phyloP scores from a whole-genome alignment of 352 stramenopile genomes.

The Globisporangium iwayamae region DNA sequence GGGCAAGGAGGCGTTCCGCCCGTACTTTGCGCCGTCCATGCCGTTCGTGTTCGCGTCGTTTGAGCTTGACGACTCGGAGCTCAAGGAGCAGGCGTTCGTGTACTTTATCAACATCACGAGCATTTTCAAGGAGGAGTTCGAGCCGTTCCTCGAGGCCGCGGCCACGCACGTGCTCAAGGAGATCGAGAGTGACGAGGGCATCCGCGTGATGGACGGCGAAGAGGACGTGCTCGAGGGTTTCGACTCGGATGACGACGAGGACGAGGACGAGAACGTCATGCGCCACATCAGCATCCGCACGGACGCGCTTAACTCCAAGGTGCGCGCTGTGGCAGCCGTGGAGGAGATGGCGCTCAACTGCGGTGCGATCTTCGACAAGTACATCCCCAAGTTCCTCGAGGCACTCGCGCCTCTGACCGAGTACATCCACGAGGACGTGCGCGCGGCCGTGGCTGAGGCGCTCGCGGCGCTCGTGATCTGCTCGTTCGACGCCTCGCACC shows the following conservation, averaged over 20 bases:
- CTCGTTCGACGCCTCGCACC: constrained; percentile 81
- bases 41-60: constrained; percentile 93
- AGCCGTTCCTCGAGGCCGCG: constrained; percentile 86
- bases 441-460: constrained; percentile 73
- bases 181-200: constrained; percentile 76
- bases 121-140: constrained; percentile 97
- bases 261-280: constrained; percentile 62
- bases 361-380: constrained; percentile 72
- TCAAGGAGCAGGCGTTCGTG: constrained; percentile 97
- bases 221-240: constrained; percentile 67
- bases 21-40: constrained; percentile 94
- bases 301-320: constrained; percentile 82
- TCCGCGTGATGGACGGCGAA: constrained; percentile 69
- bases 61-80: constrained; percentile 91
- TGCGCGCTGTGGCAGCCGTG: constrained; percentile 75
- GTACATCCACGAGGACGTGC: constrained; percentile 88
- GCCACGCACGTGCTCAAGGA: constrained; percentile 66
- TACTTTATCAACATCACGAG: constrained; percentile 98
- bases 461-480: constrained; percentile 78
- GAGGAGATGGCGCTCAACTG: constrained; percentile 85
- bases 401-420: constrained; percentile 74
- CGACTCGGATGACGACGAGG: constrained; percentile 76
- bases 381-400: constrained; percentile 81
- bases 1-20: constrained; percentile 93
- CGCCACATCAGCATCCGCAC: constrained; percentile 87